These are phyloP conservation scores for Boletus subcaerulescens DNA, from an alignment of 768 basidiomycete genomes.

Conservation along the genomic window DNA sequence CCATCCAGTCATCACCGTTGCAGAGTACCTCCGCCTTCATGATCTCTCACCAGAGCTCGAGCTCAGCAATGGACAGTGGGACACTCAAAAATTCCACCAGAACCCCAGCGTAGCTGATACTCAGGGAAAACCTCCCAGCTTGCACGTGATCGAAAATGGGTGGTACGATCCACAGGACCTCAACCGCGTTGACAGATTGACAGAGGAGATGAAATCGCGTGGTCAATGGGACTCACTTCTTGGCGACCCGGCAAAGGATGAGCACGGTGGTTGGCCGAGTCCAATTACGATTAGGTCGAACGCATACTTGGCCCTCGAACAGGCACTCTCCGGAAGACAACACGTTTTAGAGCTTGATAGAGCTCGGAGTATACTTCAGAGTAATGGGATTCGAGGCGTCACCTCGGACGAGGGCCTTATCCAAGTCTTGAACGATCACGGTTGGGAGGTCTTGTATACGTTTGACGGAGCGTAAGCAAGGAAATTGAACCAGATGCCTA, in stretches of 20 bases:
- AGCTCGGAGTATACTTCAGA: constrained; percentile 20
- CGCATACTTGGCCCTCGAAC: constrained; percentile 20
- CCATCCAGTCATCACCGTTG: constrained; percentile 40
- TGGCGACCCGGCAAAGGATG: constrained; percentile 11
- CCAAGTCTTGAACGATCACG: constrained; percentile 30
- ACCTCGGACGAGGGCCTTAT: constrained; percentile 30
- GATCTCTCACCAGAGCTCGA: constrained; percentile 33
- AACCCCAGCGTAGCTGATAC: constrained; percentile 27
- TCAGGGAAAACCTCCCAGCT: constrained; percentile 20
- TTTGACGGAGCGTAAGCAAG: constrained; percentile 39
- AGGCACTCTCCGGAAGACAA: constrained; percentile 16
- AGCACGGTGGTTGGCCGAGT: constrained; percentile 23
- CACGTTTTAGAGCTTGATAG: constrained; percentile 19
- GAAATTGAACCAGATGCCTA: neutral
- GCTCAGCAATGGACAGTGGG: constrained; percentile 39
- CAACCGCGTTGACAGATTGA: constrained; percentile 38
- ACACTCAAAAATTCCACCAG: constrained; percentile 32
- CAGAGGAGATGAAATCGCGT: constrained; percentile 30
- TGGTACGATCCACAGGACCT: constrained; percentile 39
- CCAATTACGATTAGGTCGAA: constrained; percentile 17
- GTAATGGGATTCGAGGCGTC: constrained; percentile 11
- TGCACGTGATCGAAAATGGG: constrained; percentile 37
- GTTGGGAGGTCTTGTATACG: constrained; percentile 37
- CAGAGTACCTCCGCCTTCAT: constrained; percentile 44
- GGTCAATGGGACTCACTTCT: constrained; percentile 28